Percentiles rank a stretch among this genome's conserved stretches.
phyloP scores from a whole-genome alignment of 2,329 filamentous ascomycete species.

The Microsporum ferrugineum region DNA sequence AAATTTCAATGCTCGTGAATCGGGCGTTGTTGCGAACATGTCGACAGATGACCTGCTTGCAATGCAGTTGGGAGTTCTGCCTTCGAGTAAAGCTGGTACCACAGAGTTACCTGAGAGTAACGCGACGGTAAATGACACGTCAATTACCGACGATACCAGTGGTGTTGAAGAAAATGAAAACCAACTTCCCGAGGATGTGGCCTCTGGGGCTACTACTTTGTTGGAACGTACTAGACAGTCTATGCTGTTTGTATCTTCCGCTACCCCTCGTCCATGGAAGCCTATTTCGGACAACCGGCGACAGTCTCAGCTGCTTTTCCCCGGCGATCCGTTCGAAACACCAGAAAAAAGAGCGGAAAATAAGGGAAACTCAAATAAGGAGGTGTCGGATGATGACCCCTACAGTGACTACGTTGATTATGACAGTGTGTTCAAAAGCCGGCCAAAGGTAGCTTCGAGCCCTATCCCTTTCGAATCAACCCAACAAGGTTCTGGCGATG shows the following conservation, averaged over 20 bases:
- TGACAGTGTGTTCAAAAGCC: conserved; percentile 71
- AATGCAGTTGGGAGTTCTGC: neutral
- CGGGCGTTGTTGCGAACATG: neutral
- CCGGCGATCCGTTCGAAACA: conserved; percentile 48
- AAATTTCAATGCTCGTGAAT: neutral
- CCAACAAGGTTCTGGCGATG: conserved; percentile 4
- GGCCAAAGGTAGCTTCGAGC: conserved; percentile 69
- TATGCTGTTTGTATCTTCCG: conserved; percentile 52
- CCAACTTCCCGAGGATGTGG: conserved; percentile 9
- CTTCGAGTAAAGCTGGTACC: neutral
- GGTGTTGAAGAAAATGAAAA: neutral
- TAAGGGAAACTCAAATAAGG: neutral
- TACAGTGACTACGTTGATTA: conserved; percentile 56
- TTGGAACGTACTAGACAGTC: conserved; percentile 71
- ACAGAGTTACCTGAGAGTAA: neutral
- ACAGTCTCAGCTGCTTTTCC: conserved; percentile 32
- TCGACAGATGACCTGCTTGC: neutral
- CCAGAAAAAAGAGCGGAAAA: conserved; percentile 27
- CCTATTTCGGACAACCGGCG: conserved; percentile 20
- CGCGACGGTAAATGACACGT: neutral
- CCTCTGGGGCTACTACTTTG: conserved; percentile 36
- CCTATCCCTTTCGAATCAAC: conserved; percentile 38
- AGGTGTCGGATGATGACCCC: neutral
- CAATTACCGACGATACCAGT: neutral
- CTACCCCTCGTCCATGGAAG: conserved; percentile 16